Evolutionary conservation across 2,329 filamentous ascomycete genomes (phyloP).

Genomic region (Aspergillus sclerotialis): DNA sequence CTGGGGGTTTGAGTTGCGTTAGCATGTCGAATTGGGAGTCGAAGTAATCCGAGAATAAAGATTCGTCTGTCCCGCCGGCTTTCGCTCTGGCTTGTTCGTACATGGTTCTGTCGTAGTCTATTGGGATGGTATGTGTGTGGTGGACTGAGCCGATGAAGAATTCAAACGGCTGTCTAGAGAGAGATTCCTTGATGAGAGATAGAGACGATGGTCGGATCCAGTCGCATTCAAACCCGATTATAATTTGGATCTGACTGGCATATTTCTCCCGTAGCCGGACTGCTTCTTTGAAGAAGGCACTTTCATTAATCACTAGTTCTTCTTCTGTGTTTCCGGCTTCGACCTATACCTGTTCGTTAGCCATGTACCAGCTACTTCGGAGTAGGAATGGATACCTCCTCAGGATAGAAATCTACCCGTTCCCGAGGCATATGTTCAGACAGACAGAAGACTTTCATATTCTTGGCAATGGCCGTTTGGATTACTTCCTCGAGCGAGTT

Average conservation of each 20-base stretch:
- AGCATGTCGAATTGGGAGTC: conserved; percentile 84
- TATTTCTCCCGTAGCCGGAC: conserved; percentile 65
- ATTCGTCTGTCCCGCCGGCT: conserved; percentile 59
- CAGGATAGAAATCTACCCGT: conserved; percentile 77
- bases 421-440: conserved; percentile 94
- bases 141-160: conserved; percentile 92
- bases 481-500: conserved; percentile 79
- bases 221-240: conserved; percentile 89
- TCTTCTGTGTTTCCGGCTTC: conserved; percentile 26
- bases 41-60: conserved; percentile 77
- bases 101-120: conserved; percentile 69
- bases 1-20: conserved; percentile 57
- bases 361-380: conserved; percentile 1
- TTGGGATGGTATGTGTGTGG: conserved; percentile 78
- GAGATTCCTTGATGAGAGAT: conserved; percentile 52
- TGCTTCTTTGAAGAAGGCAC: conserved; percentile 69
- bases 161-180: conserved; percentile 61
- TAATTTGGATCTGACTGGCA: conserved; percentile 62
- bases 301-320: conserved; percentile 41
- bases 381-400: conserved; percentile 56
- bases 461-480: conserved; percentile 66
- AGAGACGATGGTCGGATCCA: conserved; percentile 72
- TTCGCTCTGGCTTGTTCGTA: conserved; percentile 58
- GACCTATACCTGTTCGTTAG: conserved; percentile 12
- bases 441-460: conserved; percentile 76